Base-by-base conservation (phyloP, 1,284 basidiomycete species). In the Microbotryomycetes sp. region DNA sequence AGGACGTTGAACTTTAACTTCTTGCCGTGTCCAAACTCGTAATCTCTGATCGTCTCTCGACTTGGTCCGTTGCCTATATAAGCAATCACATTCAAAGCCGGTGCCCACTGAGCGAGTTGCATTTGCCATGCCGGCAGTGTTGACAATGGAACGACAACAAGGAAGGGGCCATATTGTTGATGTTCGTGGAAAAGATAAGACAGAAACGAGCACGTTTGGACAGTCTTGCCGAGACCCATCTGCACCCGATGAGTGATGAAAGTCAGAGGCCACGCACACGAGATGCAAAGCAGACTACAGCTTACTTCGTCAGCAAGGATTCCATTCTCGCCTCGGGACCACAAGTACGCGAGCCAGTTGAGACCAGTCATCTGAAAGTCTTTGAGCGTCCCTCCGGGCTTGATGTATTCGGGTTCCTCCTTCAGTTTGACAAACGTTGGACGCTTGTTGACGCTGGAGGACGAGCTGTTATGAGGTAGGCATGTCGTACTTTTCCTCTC, bases 181-280 rank as follows among this genome's bases (percentile, higher is more conserved):
- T 88, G 81, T 68, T 89, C 84, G 75, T 98, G 92, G 80, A 90
- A 96, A 58, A 99, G 87, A 75, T 91, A 98, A 0, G 92, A 94
- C 32, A 99, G 81, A 79, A 96, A 97, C 0, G 92, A 79, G 23
- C 97, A 94, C 0, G 92, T 96, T 80, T 98, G 96, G 12, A 99
- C 93, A 6, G 94, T 81, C 83, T 98, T 98, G 58, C 96, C 96
- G 22, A 98, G 86, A 76, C 96, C 96, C 96, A 98, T 99, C 82
- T 78, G 62, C 7, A 31, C 42, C 26, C 9, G 22, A 25, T 23
- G 26, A 54, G 46, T 29, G 42, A 6, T 51, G 49, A 28, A 16
- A 14, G 54, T 54, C 28, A 56, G 50, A 29, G 16, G 3, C 26
- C 30, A 2, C 3, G 9, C 14, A 22, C 26, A 25, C 4, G 23